Conservation (phyloP, 805 yeast genomes). For the Sugiyamaella chiloensis region DNA sequence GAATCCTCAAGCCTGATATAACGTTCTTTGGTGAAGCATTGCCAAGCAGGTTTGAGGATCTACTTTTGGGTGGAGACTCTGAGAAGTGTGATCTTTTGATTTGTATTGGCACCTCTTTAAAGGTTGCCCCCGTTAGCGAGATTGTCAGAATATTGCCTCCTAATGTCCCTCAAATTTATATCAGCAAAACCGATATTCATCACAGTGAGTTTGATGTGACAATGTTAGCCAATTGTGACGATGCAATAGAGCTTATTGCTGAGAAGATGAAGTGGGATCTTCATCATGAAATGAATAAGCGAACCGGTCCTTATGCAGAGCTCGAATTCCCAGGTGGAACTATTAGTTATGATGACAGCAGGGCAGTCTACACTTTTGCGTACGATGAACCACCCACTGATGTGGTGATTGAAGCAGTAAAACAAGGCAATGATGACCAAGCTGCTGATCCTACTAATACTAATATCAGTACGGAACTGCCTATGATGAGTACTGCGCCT, state of each 20-base stretch:
- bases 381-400: too few relatives aligned
- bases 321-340: constrained; percentile 26
- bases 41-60: constrained; percentile 64
- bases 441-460: too few relatives aligned
- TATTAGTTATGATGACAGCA: constrained; percentile 27
- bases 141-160: constrained; percentile 71
- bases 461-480: too few relatives aligned
- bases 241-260: constrained; percentile 64
- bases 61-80: constrained; percentile 50
- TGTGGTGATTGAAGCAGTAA: too few relatives aligned
- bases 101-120: constrained; percentile 86
- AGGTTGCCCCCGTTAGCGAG: constrained; percentile 89
- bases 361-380: constrained; percentile 25
- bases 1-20: constrained; percentile 89
- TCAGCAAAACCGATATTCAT: constrained; percentile 70
- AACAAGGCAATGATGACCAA: too few relatives aligned
- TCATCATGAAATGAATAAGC: constrained; percentile 40
- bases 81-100: constrained; percentile 70
- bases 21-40: constrained; percentile 87
- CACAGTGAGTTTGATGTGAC: constrained; percentile 79
- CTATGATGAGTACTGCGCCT: too few relatives aligned
- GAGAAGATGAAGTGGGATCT: constrained; percentile 59
- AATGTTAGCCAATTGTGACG: constrained; percentile 79
- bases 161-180: constrained; percentile 77
- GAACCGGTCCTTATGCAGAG: constrained; percentile 13